Base-by-base conservation (phyloP, 2,329 filamentous ascomycete species). In the Xylaria sp. region DNA sequence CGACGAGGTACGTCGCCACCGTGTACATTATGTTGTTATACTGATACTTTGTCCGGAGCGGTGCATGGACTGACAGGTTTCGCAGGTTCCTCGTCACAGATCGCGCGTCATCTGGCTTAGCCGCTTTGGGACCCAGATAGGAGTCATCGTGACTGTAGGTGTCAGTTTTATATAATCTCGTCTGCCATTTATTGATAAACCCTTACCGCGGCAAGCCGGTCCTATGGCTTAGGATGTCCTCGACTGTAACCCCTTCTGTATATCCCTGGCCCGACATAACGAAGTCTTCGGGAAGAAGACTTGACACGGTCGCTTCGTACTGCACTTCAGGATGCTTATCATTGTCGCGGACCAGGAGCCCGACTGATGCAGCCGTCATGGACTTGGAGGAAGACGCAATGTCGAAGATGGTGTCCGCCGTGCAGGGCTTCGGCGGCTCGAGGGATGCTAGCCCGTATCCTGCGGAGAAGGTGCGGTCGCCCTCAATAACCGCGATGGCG, bases 271-370 rank as follows among this genome's bases (percentile, higher is more conserved):
- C 66, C 1, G 72, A 51, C 72, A 77, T 71, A 39, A 75, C 69
- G 57, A 77, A 76, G 46, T 77, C 75, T 1, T 68, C 74, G 2
- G 74, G 74, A 0, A 77, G 69, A 3, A 77, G 41, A 8, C 63
- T 72, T 13, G 75, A 75, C 73, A 77, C 71, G 7, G 59, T 60
- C n/a, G 74, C 66, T 3, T 75, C 73, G n/a, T 72, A 77, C 48
- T 72, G 65, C 25, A 80, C 69, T 8, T 79, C 76, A n/a, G 78
- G 78, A 67, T 78, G 69, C 37, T 51, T 69, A 7, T 74, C 70
- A 50, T 78, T 68, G 67, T 80, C 75, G 37, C 78, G 75, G 12
- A 80, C 69, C 4, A 78, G 77, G 25, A 80, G 69, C 65, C 73
- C 75, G 20, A 76, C 74, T 0, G 74, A 62, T 0, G 74, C 73